A percentile compares a stretch with the other conserved stretches of the same genome.
These are phyloP conservation scores for Thalia dealbata DNA, from an alignment of 176 grass and related monocot species.

Conservation along the genomic window DNA sequence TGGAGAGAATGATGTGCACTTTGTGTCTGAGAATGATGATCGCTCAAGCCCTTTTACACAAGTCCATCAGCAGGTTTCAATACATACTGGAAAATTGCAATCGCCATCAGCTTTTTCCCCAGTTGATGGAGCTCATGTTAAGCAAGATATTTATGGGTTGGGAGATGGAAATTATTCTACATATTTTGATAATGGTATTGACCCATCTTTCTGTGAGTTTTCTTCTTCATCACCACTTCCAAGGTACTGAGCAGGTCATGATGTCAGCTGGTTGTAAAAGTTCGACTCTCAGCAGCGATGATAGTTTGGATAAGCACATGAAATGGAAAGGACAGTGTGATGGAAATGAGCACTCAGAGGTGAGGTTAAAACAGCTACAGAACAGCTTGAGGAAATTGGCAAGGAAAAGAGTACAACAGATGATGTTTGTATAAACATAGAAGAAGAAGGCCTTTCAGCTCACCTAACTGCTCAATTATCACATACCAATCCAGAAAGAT, in stretches of 20 bases:
- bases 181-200: conserved; percentile 6
- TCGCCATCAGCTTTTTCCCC: conserved; percentile 2
- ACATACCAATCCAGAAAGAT: conserved; percentile 24
- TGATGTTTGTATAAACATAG: conserved; percentile 5
- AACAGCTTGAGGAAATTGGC: conserved; percentile 3
- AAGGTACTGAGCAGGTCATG: neutral
- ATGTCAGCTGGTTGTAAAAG: neutral
- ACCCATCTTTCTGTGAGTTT: neutral
- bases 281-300: conserved; percentile 4
- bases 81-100: neutral
- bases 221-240: conserved; percentile 5
- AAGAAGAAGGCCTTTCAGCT: neutral
- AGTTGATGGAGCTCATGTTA: neutral
- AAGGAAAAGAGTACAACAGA: neutral
- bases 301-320: conserved; percentile 10
- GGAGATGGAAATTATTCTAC: neutral
- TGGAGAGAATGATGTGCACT: neutral
- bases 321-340: conserved; percentile 16
- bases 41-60: conserved; percentile 12
- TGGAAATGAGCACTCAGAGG: conserved; percentile 8
- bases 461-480: neutral
- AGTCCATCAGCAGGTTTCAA: conserved; percentile 1
- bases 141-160: neutral
- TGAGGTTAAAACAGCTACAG: neutral
- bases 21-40: conserved; percentile 17